Conservation (phyloP, 2,329 filamentous ascomycete genomes). For the Simplicillium sp. region DNA sequence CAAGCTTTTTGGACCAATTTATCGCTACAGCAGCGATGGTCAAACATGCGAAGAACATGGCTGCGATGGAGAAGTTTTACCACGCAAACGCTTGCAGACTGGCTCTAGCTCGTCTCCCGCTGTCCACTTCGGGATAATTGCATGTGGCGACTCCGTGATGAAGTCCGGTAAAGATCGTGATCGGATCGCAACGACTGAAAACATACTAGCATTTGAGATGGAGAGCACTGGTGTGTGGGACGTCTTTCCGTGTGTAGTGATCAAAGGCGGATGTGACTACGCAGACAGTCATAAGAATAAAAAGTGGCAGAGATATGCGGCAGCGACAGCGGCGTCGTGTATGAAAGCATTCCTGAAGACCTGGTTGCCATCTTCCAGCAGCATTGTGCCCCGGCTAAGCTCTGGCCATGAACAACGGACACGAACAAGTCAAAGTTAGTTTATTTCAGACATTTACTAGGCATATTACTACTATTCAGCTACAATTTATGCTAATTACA, state of each 20-base stretch:
- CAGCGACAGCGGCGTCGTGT: constrained; percentile 21
- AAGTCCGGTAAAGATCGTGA: constrained; percentile 26
- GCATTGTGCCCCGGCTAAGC: too few species aligned
- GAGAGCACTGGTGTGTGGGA: constrained; percentile 22
- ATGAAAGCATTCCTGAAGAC: background rate
- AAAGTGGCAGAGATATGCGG: constrained; percentile 27
- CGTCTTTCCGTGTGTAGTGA: constrained; percentile 22
- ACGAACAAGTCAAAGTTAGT: too few species aligned
- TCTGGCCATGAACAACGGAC: too few species aligned
- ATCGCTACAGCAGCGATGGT: constrained; percentile 13
- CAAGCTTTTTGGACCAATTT: constrained; percentile 17
- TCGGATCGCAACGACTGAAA: constrained; percentile 13
- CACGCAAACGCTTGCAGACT: constrained; percentile 16
- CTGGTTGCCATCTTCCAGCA: background rate
- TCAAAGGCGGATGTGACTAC: constrained; percentile 31
- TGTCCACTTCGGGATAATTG: constrained; percentile 27
- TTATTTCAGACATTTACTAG: too few species aligned
- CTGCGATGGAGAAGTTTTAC: constrained; percentile 14
- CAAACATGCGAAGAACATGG: constrained; percentile 7
- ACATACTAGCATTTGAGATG: constrained; percentile 23
- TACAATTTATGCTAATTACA: background rate
- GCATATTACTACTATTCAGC: too few species aligned
- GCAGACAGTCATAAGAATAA: constrained; percentile 29
- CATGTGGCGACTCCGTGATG: constrained; percentile 29
- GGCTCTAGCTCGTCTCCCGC: constrained; percentile 13